Conservation (phyloP, 179 eudicot species). For the Beta corolliflora region DNA sequence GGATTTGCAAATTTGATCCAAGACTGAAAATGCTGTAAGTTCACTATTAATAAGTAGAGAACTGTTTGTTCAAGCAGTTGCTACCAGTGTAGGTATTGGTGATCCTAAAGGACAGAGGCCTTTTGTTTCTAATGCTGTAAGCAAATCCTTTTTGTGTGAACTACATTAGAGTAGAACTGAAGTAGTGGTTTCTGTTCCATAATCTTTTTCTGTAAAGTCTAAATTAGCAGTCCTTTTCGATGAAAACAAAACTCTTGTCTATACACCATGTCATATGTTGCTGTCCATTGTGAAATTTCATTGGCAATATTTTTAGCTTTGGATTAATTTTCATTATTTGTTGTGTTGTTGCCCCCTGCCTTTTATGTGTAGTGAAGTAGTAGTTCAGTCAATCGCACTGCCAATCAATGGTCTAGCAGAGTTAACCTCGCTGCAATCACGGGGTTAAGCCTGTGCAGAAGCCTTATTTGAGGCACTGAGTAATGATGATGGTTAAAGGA, state of each 20-base stretch:
- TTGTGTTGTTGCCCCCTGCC: neutral
- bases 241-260: neutral
- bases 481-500: neutral
- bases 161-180: too few relatives aligned
- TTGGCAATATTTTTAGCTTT: neutral
- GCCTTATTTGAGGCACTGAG: neutral
- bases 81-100: neutral
- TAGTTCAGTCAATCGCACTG: neutral
- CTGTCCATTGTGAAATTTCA: neutral
- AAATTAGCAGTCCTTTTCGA: neutral
- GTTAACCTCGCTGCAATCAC: neutral
- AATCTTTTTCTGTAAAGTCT: neutral
- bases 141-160: neutral
- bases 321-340: neutral
- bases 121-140: neutral
- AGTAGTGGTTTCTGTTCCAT: neutral
- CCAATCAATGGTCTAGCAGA: neutral
- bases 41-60: neutral
- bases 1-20: neutral
- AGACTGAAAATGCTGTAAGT: neutral
- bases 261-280: neutral
- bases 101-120: neutral
- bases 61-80: neutral
- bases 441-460: neutral
- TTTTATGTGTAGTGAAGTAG: neutral